These are phyloP conservation scores for Tolypocladium guangdongense DNA, from an alignment of 2,329 filamentous ascomycete species.

Conservation along the genomic window DNA sequence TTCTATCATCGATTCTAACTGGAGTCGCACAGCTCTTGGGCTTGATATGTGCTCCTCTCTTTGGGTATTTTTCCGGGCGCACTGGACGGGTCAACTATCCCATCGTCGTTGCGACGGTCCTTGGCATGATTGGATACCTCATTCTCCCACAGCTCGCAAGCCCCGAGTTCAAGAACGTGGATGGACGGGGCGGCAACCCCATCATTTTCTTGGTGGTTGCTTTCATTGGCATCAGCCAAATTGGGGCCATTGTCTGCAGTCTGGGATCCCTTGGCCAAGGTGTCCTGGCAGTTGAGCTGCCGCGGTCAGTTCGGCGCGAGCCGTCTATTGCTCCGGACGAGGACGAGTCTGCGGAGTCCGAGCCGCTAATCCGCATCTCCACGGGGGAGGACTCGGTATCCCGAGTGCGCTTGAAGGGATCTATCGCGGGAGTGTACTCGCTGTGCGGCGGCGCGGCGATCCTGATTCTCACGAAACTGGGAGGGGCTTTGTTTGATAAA, in stretches of 20 bases:
- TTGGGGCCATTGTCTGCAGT: constrained; percentile 91
- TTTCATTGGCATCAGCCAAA: constrained; percentile 83
- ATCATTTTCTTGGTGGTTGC: constrained; percentile 66
- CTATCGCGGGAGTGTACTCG: constrained; percentile 89
- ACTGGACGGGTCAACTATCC: constrained; percentile 59
- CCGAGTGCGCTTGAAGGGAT: constrained; percentile 66
- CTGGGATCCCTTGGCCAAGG: constrained; percentile 79
- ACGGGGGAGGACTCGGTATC: constrained; percentile 26
- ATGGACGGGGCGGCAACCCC: constrained; percentile 55
- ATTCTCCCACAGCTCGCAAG: constrained; percentile 65
- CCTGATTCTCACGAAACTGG: constrained; percentile 79
- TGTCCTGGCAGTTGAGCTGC: constrained; percentile 47
- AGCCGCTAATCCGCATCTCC: constrained; percentile 26
- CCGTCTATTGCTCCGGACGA: constrained; percentile 22
- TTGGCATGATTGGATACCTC: constrained; percentile 70
- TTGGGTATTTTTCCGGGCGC: constrained; percentile 73
- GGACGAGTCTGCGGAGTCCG: constrained; percentile 29
- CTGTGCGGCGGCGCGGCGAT: constrained; percentile 86
- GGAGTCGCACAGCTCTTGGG: constrained; percentile 83
- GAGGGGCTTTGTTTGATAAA: constrained; percentile 75
- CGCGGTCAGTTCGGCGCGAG: constrained; percentile 12
- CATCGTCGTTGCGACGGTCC: constrained; percentile 56
- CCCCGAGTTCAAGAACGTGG: constrained; percentile 57
- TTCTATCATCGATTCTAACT: constrained; percentile 76
- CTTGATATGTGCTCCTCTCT: constrained; percentile 72